These are phyloP conservation scores for Hypoxylon crocopeplum DNA, from an alignment of 495 filamentous ascomycete genomes.

Conservation along the genomic window DNA sequence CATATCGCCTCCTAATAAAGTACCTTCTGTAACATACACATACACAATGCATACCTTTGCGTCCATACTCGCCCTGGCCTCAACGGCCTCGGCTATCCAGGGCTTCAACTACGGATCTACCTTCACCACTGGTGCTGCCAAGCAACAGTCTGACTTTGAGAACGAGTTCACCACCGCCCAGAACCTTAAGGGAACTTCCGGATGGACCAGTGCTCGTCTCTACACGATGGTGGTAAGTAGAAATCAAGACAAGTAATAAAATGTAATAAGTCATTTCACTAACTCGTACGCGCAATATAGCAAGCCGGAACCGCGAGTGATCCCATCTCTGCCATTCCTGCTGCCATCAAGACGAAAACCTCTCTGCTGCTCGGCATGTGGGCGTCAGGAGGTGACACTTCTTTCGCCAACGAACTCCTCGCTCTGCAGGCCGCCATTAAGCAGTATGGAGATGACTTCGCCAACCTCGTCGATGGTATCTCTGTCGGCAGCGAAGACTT, in stretches of 20 bases:
- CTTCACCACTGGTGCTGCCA: slow-evolving; percentile 65
- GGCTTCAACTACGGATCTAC: slow-evolving; percentile 87
- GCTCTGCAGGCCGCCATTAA: slow-evolving; percentile 70
- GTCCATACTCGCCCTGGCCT: slow-evolving; percentile 42
- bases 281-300: slow-evolving; percentile 31
- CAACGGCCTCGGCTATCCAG: slow-evolving; percentile 49
- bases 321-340: slow-evolving; percentile 74
- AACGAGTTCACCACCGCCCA: slow-evolving; percentile 73
- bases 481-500: slow-evolving; percentile 91
- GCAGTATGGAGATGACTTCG: slow-evolving; percentile 67
- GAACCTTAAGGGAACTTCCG: slow-evolving; percentile 69
- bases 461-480: slow-evolving; percentile 76
- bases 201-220: slow-evolving; percentile 73
- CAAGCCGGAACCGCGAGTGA: slow-evolving; percentile 61
- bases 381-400: slow-evolving; percentile 70
- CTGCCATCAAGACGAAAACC: slow-evolving; percentile 76
- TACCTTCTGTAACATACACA: neutral
- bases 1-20: slow-evolving; percentile 2
- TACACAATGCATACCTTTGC: slow-evolving; percentile 42
- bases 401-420: slow-evolving; percentile 70
- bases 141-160: slow-evolving; percentile 70
- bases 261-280: neutral
- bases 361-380: slow-evolving; percentile 79
- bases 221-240: slow-evolving; percentile 58
- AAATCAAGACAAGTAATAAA: neutral